These are phyloP conservation scores for Geotrichum ghanense DNA, from an alignment of 805 yeast species.

Conservation along the genomic window DNA sequence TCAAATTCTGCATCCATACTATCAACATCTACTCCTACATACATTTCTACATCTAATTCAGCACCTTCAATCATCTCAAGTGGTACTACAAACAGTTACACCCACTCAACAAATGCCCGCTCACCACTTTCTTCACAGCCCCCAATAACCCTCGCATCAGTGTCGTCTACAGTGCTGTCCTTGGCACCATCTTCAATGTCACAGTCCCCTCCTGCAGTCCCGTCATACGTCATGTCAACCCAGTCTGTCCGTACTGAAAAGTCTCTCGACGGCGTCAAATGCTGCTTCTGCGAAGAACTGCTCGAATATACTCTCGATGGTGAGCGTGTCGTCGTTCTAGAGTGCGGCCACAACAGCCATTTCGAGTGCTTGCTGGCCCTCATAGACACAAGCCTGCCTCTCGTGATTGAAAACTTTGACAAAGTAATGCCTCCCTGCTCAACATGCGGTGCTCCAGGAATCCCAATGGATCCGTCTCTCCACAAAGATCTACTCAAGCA, in stretches of 20 bases:
- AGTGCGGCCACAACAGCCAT: conserved; percentile 13
- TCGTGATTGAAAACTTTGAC: background rate
- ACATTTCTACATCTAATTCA: no score
- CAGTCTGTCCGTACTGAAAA: background rate
- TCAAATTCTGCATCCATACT: no score
- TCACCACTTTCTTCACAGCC: no score
- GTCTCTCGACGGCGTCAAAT: conserved; percentile 4
- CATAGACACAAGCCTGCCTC: background rate
- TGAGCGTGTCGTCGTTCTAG: conserved; percentile 10
- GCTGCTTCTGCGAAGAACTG: conserved; percentile 17
- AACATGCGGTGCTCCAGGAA: conserved; percentile 1
- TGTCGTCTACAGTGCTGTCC: no score
- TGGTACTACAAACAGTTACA: no score
- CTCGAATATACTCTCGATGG: conserved; percentile 10
- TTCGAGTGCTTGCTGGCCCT: conserved; percentile 10
- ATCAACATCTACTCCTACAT: no score
- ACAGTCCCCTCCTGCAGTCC: background rate
- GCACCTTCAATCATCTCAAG: no score
- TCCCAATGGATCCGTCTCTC: background rate
- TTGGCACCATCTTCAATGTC: no score
- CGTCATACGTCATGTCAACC: background rate
- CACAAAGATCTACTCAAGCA: background rate
- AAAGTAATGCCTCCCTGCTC: background rate
- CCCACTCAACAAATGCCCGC: no score
- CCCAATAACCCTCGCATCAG: no score